Conservation (phyloP, 208 protist genomes). For the Wallacemonas sp. region DNA sequence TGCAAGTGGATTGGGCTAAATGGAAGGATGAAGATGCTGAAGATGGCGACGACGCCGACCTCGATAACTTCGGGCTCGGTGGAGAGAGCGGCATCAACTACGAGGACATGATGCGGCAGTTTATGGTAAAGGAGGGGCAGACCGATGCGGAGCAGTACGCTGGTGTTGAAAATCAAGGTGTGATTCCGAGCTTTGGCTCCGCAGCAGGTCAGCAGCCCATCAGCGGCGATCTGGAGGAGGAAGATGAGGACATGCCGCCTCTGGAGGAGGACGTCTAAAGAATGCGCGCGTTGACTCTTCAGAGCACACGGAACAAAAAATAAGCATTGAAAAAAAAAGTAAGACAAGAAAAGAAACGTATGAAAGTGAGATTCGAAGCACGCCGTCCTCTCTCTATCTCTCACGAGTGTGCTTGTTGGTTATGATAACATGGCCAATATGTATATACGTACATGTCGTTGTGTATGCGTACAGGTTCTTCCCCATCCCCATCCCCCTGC, state of each 20-base stretch:
- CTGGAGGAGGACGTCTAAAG: constrained; percentile 36
- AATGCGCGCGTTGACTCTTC: too few relatives aligned
- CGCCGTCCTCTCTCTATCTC: constrained; percentile 8
- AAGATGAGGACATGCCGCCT: constrained; percentile 55
- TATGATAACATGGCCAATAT: too few relatives aligned
- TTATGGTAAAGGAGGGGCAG: constrained; percentile 41
- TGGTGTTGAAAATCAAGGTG: constrained; percentile 24
- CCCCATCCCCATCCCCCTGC: too few relatives aligned
- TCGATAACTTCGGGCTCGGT: constrained; percentile 26
- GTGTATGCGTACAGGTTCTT: too few relatives aligned
- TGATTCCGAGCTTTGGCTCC: constrained; percentile 32
- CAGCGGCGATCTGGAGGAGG: constrained; percentile 17
- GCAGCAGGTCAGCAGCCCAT: constrained; percentile 10
- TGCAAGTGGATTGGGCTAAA: constrained; percentile 84
- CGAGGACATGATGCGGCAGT: constrained; percentile 42
- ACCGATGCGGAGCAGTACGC: constrained; percentile 23
- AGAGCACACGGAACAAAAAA: neutral
- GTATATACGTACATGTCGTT: too few relatives aligned
- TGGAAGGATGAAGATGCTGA: constrained; percentile 84
- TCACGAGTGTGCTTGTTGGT: too few relatives aligned
- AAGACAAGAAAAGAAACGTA: constrained; percentile 9
- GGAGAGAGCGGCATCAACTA: constrained; percentile 32
- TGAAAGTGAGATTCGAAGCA: too few relatives aligned
- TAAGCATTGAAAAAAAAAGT: neutral
- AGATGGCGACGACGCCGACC: constrained; percentile 26